phyloP scores from a whole-genome alignment of 2,329 filamentous ascomycete species.

The Remersonia thermophila region DNA sequence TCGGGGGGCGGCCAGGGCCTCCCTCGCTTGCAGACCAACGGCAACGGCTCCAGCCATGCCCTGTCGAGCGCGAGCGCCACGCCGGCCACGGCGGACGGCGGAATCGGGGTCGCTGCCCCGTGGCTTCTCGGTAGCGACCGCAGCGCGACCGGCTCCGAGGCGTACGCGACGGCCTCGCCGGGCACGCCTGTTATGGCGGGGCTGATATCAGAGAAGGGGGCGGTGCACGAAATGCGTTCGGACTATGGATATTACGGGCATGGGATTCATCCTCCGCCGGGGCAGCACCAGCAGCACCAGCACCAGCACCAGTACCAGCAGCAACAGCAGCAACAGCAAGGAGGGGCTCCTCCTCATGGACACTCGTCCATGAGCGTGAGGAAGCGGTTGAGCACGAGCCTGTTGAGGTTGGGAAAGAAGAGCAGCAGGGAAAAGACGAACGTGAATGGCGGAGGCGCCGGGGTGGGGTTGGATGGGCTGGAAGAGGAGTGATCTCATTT shows the following conservation, averaged over 20 bases:
- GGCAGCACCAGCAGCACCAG: not conserved
- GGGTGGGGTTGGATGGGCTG: constrained; percentile 24
- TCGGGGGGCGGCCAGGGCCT: not conserved
- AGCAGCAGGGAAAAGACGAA: constrained; percentile 34
- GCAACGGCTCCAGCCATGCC: not conserved
- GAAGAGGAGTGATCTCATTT: constrained; percentile 32
- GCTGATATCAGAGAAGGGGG: not conserved
- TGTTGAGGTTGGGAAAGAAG: constrained; percentile 65
- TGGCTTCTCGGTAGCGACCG: no score
- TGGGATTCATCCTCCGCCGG: no score
- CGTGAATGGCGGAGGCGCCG: not conserved
- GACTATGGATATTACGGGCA: no score
- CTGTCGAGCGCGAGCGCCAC: not conserved
- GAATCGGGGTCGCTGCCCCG: not conserved
- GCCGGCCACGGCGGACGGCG: not conserved
- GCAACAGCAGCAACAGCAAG: constrained; percentile 3
- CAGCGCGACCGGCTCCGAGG: not conserved
- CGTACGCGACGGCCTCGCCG: not conserved
- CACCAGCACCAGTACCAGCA: not conserved
- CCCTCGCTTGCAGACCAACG: not conserved
- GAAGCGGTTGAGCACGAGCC: constrained; percentile 69
- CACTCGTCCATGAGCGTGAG: constrained; percentile 43
- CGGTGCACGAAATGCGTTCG: not conserved
- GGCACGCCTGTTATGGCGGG: not conserved
- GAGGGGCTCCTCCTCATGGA: not conserved